Percentiles rank a stretch among this genome's conserved stretches.
These are phyloP conservation scores for Daldinia decipiens DNA, from an alignment of 495 filamentous ascomycete genomes.

Conservation along the genomic window DNA sequence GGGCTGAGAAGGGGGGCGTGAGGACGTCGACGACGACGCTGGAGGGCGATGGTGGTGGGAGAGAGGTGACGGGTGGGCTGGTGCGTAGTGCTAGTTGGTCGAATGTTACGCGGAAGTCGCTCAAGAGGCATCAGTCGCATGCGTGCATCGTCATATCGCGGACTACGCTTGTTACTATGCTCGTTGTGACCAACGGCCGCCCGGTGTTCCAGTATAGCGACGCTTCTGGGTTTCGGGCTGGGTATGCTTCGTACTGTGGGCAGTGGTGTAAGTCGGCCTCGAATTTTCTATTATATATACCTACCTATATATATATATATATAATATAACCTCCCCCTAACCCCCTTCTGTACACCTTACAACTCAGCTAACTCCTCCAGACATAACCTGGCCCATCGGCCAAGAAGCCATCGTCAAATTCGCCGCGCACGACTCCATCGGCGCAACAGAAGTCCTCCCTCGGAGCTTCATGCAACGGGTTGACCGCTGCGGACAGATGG, in stretches of 20 bases:
- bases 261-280: constrained; percentile 42
- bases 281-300: neutral
- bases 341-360: neutral
- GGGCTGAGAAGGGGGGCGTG: constrained; percentile 2
- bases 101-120: constrained; percentile 21
- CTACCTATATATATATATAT: too few species aligned
- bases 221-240: constrained; percentile 48
- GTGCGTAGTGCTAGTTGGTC: constrained; percentile 27
- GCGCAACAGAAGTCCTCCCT: constrained; percentile 47
- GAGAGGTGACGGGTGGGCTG: neutral
- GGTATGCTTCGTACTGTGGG: constrained; percentile 51
- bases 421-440: constrained; percentile 50
- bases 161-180: constrained; percentile 49
- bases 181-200: constrained; percentile 45
- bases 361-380: constrained; percentile 10
- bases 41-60: neutral
- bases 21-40: neutral
- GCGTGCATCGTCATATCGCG: constrained; percentile 49
- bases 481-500: constrained; percentile 51
- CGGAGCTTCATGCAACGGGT: constrained; percentile 43
- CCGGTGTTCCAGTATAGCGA: constrained; percentile 50
- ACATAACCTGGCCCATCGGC: constrained; percentile 53
- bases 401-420: constrained; percentile 49
- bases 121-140: constrained; percentile 34
- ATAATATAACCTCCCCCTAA: neutral